Evolutionary conservation across 306 rosid species (phyloP), one percentile per base, ranked within the genome.

Genomic region (Acacia confusa): DNA sequence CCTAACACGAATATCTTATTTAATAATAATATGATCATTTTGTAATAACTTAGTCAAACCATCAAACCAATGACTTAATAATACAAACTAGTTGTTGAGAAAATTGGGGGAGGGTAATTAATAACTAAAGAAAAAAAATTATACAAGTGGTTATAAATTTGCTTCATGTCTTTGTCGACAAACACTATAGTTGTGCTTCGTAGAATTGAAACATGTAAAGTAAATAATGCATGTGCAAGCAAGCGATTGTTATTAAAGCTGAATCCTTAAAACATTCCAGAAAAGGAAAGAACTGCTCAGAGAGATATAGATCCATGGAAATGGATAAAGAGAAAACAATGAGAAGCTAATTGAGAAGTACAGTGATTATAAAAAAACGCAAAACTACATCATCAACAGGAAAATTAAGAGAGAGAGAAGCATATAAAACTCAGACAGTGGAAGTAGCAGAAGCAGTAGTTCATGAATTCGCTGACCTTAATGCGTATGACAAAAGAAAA

Each of bases 391-490:
- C 74, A 75, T 69, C 80, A 34, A 69, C 68, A 61, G 45, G 72
- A 12, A 81, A 27, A 41, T 6, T 13, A 36, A 4, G 14, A 76
- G 48, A 20, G 61, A 22, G 61, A 50, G 9, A 52, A 68, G 63
- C 74, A 76, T 63, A 77, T 83, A 50, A n/a, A 22, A 30, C 25
- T 65, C 41, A 53, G 78, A 53, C 40, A 83, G 28, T 3, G 43
- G 44, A n/a, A 36, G 27, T 38, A n/a, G 14, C 10, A 67, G 48
- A 1, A 9, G 84, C 82, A 20, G 48, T 4, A 36, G 84, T 84
- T 84, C 86, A 65, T 60, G 80, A 80, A 84, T 84, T 65, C 80
- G 81, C 92, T 88, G 84, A 94, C 94, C 97, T 92, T 85, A 12
- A 25, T 43, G 32, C 55, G 44, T 60, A 63, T 76, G 41, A 76